Evolutionary conservation across 2,329 filamentous ascomycete genomes (phyloP), one percentile per base, ranked within the genome.

Genomic region (Aspergillaceae sp.): DNA sequence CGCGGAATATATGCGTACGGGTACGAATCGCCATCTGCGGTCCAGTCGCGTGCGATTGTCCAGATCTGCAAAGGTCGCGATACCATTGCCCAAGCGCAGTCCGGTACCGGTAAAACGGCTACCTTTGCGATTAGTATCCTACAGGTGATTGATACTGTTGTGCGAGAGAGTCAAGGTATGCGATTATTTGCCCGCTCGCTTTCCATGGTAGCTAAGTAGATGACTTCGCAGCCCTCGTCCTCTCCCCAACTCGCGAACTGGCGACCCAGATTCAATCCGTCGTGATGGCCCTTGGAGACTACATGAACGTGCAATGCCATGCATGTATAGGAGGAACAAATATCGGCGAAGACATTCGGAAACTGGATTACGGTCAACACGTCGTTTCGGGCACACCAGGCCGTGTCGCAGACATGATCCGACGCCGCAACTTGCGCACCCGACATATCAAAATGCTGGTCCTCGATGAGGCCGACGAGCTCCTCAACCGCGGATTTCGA

Each of bases 301-400:
- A 96, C 76, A 97, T 98, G 92, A 96, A 96, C 65, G 88, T 98
- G 3, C 90, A 98, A 71, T 98, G 92, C 73, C 92, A 98, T 62
- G 91, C 92, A 49, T 98, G 92, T 71, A 97, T 98, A 61, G 92
- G 92, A 56, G 92, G 92, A 50, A 98, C 92, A 56, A 97, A 95
- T 63, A 90, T 98, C 34, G 89, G 92, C 58, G 92, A 97, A 66
- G 92, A 98, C 65, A 98, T 98, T 58, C 84, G 87, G 67, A 94
- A 94, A 73, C 86, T 98, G 51, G 89, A 97, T 67, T 92, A 97
- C 61, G 92, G 92, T 53, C 92, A 95, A 69, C 92, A 98, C 64
- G 91, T 98, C 51, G 92, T 98, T 33, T 95, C 90, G 8, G 92
- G 92, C 50, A 98, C 92, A 1, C 92, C 92, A n/a, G 92, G 92